phyloP scores from a whole-genome alignment of 352 stramenopile genomes.

The Halophytophthora batemanensis region DNA sequence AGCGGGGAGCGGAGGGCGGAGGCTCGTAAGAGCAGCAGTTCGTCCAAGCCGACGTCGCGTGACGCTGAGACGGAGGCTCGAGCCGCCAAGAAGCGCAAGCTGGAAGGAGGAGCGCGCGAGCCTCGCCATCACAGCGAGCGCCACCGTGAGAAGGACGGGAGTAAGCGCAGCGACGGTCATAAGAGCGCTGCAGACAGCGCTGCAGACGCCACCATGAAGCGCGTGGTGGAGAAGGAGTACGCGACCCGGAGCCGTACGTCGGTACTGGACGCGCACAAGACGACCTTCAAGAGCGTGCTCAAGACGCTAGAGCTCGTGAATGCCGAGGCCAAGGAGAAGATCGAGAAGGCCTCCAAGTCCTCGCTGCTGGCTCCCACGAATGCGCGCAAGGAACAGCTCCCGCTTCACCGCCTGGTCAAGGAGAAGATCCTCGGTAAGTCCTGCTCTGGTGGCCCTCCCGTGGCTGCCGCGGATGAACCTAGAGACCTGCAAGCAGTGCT shows the following conservation, averaged over 20 bases:
- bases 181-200: slow-evolving; percentile 28
- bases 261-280: slow-evolving; percentile 74
- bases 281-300: slow-evolving; percentile 79
- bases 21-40: background rate
- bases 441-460: too few species aligned
- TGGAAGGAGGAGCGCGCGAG: slow-evolving; percentile 14
- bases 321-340: slow-evolving; percentile 85
- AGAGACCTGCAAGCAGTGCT: too few species aligned
- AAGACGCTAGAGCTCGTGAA: slow-evolving; percentile 81
- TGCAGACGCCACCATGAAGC: slow-evolving; percentile 51
- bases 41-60: slow-evolving; percentile 9
- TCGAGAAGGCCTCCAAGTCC: slow-evolving; percentile 79
- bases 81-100: slow-evolving; percentile 47
- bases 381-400: slow-evolving; percentile 59
- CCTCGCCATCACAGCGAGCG: slow-evolving; percentile 7
- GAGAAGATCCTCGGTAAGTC: slow-evolving; percentile 65
- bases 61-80: slow-evolving; percentile 14
- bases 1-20: background rate
- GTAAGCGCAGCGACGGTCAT: slow-evolving; percentile 35
- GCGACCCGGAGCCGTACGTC: slow-evolving; percentile 62
- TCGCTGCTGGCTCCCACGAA: slow-evolving; percentile 38
- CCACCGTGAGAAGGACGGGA: slow-evolving; percentile 35
- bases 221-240: slow-evolving; percentile 66
- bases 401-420: slow-evolving; percentile 64
- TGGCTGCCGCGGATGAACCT: too few species aligned